These are phyloP conservation scores for Panicum virgatum DNA, from an alignment of 202 grass and related monocot species.

Conservation along the genomic window DNA sequence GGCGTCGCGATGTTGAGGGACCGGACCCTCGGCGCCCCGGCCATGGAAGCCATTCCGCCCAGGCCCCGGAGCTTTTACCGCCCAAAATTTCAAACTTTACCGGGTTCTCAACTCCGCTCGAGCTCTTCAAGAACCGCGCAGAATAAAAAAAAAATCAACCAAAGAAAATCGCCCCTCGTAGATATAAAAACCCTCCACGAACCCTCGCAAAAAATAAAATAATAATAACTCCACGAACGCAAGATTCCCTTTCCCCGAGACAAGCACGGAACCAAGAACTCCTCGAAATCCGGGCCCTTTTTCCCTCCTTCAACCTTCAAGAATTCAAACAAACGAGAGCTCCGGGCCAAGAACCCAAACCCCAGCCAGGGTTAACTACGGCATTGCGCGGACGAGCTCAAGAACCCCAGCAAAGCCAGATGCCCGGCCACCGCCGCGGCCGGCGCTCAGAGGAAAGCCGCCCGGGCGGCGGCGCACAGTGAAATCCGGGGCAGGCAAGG, in stretches of 20 bases:
- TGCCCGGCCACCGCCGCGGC: not conserved
- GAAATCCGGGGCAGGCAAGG: not conserved
- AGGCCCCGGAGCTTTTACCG: conserved; percentile 18
- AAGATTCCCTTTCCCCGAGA: not conserved
- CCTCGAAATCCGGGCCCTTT: conserved; percentile 26
- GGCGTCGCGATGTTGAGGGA: conserved; percentile 64
- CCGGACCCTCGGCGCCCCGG: conserved; percentile 70
- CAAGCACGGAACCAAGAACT: conserved; percentile 22
- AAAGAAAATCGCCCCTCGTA: not conserved
- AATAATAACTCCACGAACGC: too few species aligned
- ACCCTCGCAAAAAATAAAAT: too few species aligned
- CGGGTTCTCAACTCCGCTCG: not conserved
- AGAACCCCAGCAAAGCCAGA: not conserved
- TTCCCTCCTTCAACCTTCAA: not conserved
- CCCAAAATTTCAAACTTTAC: conserved; percentile 45
- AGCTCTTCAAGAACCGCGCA: conserved; percentile 26
- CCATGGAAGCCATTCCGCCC: conserved; percentile 53
- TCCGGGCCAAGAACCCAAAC: conserved; percentile 29
- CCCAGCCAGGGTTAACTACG: not conserved
- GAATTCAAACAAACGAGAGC: not conserved
- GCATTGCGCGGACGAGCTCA: conserved; percentile 30
- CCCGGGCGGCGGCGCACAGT: not conserved
- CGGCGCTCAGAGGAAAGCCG: not conserved
- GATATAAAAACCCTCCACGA: conserved; percentile 20
- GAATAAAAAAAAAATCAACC: not conserved